Percentiles rank a stretch among this genome's conserved stretches.
These are phyloP conservation scores for Cadophora sp. DNA, from an alignment of 2,329 filamentous ascomycete species.

Conservation along the genomic window DNA sequence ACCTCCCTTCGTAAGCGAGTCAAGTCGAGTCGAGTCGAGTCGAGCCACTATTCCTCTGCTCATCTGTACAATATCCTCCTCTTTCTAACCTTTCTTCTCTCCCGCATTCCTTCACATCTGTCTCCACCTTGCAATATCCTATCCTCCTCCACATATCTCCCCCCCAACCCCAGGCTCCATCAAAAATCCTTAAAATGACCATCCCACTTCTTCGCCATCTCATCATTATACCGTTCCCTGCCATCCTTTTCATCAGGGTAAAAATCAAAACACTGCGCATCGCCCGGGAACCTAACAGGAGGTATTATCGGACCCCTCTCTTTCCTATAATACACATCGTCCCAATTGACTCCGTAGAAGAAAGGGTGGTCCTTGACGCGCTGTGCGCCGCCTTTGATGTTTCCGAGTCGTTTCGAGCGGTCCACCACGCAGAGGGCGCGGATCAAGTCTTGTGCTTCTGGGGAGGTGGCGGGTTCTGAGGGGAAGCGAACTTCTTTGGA, in stretches of 20 bases:
- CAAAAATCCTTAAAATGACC: slow-evolving; percentile 75
- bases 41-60: too few relatives aligned
- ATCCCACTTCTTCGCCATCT: slow-evolving; percentile 74
- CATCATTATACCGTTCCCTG: slow-evolving; percentile 71
- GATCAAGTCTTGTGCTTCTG: slow-evolving; percentile 77
- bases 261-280: slow-evolving; percentile 81
- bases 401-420: slow-evolving; percentile 78
- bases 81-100: neutral
- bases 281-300: slow-evolving; percentile 74
- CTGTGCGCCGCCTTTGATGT: slow-evolving; percentile 75
- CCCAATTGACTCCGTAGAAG: slow-evolving; percentile 77
- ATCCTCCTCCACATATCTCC: too few relatives aligned
- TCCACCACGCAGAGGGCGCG: slow-evolving; percentile 79
- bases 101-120: too few relatives aligned
- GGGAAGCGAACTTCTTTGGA: slow-evolving; percentile 80
- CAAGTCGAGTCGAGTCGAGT: neutral
- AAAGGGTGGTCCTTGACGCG: slow-evolving; percentile 79
- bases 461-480: slow-evolving; percentile 65
- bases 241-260: slow-evolving; percentile 79
- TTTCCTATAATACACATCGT: slow-evolving; percentile 70
- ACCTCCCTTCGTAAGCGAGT: neutral
- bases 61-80: slow-evolving; percentile 8
- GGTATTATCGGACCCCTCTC: slow-evolving; percentile 76
- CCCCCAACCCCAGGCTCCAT: neutral
- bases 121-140: too few relatives aligned